These are phyloP conservation scores for Ophiostoma ulmi DNA, from an alignment of 2,329 filamentous ascomycete genomes.

Conservation along the genomic window DNA sequence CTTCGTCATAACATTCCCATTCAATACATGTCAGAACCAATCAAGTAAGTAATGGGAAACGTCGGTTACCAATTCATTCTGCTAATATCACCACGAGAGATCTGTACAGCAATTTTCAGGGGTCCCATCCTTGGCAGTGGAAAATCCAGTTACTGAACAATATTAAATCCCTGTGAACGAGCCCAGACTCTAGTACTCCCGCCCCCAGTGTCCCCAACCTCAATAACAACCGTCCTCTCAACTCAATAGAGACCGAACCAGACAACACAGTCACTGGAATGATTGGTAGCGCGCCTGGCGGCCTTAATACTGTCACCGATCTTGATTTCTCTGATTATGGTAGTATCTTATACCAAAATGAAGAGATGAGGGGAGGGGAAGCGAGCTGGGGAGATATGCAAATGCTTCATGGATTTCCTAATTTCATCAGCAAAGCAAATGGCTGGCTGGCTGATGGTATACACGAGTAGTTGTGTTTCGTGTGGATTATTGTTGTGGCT, in stretches of 20 bases:
- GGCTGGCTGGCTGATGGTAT: slow-evolving; percentile 1
- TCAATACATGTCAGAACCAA: not conserved
- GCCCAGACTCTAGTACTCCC: not conserved
- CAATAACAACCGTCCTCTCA: not conserved
- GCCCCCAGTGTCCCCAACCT: not conserved
- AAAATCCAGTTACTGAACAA: not conserved
- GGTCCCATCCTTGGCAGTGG: not conserved
- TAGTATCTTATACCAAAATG: not conserved
- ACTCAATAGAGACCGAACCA: not conserved
- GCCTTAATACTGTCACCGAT: not conserved
- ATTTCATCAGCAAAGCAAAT: not conserved
- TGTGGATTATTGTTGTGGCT: too few species aligned
- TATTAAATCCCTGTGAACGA: not conserved
- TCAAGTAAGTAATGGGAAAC: not conserved
- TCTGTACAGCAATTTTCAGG: not conserved
- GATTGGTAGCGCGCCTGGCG: not conserved
- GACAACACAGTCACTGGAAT: not conserved
- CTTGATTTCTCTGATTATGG: not conserved
- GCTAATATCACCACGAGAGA: not conserved
- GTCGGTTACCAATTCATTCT: not conserved
- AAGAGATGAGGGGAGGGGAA: not conserved
- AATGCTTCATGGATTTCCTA: not conserved
- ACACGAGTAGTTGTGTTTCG: not conserved
- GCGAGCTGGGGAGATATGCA: not conserved
- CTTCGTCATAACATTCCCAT: not conserved